phyloP scores from a whole-genome alignment of 176 grass and related monocot genomes.

The Carex kokanica region DNA sequence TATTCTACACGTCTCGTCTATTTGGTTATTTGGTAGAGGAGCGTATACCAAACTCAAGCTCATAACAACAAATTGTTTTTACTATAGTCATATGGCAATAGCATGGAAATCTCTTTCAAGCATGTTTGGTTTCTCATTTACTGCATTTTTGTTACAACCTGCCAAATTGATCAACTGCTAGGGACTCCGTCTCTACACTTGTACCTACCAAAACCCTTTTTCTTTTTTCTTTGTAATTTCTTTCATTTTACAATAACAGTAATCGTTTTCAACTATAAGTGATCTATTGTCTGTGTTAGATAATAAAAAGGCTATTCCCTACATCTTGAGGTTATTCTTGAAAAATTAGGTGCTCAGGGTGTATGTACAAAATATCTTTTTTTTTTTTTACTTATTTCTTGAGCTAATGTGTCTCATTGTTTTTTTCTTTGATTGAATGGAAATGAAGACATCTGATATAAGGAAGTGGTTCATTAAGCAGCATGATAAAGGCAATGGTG shows the following conservation, averaged over 20 bases:
- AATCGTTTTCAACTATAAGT: neutral
- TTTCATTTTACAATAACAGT: neutral
- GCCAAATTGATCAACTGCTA: neutral
- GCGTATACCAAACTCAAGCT: neutral
- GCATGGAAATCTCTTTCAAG: neutral
- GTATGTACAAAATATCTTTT: neutral
- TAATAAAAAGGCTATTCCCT: neutral
- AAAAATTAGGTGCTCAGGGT: neutral
- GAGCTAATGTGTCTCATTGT: conserved; percentile 13
- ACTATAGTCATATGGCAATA: too few relatives aligned
- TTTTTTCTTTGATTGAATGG: conserved; percentile 18
- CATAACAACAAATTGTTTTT: too few relatives aligned
- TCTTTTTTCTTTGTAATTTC: neutral
- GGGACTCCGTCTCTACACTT: neutral
- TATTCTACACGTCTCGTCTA: neutral
- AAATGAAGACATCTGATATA: conserved; percentile 85
- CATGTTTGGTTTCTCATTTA: neutral
- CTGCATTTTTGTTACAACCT: neutral
- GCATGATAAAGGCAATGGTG: conserved; percentile 49
- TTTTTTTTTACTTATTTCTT: conserved; percentile 11
- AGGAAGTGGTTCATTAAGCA: conserved; percentile 97
- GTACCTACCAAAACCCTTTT: conserved; percentile 18
- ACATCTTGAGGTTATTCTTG: neutral
- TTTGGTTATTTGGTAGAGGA: too few relatives aligned
- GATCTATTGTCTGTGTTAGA: neutral